phyloP scores from a whole-genome alignment of 352 stramenopile genomes.

The Phytopythium mirpurense region DNA sequence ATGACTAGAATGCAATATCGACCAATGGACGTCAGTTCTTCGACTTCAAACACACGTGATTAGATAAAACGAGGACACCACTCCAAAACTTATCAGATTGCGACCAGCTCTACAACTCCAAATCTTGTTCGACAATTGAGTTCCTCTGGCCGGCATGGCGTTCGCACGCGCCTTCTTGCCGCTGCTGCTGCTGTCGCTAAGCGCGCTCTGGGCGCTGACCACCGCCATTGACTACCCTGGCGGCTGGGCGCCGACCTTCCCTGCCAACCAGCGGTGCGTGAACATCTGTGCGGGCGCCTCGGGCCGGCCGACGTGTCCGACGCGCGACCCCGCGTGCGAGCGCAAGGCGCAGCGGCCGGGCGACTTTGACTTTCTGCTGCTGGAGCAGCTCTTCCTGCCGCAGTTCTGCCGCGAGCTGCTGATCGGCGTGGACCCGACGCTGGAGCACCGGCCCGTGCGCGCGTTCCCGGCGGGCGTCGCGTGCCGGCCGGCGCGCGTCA shows the following conservation, averaged over 20 bases:
- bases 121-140: no score
- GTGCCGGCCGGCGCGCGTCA: constrained; percentile 20
- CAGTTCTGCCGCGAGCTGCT: constrained; percentile 54
- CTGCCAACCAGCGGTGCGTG: constrained; percentile 24
- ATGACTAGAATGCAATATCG: no score
- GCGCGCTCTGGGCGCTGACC: background rate
- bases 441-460: constrained; percentile 48
- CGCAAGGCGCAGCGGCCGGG: constrained; percentile 30
- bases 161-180: background rate
- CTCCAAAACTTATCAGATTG: no score
- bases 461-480: constrained; percentile 34
- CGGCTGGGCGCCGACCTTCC: constrained; percentile 20
- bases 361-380: constrained; percentile 48
- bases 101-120: no score
- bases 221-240: constrained; percentile 35
- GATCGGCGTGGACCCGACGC: constrained; percentile 35
- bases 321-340: constrained; percentile 24
- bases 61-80: no score
- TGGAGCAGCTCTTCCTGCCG: constrained; percentile 51
- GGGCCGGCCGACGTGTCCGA: constrained; percentile 20
- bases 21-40: no score
- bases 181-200: background rate
- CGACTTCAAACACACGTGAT: no score
- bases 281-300: constrained; percentile 31
- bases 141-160: background rate